Conservation (phyloP, 2,329 filamentous ascomycete species). For the Endothia cerciana region DNA sequence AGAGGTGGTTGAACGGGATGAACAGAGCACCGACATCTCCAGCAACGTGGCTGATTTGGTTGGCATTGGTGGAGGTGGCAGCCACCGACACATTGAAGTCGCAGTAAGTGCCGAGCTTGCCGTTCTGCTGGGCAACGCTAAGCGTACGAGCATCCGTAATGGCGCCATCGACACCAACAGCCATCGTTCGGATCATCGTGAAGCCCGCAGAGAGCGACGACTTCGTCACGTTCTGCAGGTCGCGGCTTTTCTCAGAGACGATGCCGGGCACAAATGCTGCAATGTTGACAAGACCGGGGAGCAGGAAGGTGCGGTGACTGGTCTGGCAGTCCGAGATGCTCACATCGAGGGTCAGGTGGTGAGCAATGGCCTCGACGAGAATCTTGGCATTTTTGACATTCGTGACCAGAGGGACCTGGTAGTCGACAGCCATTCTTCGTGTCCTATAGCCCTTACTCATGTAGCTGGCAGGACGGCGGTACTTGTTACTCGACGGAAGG, state of each 20-base stretch:
- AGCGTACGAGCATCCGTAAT: slow-evolving; percentile 74
- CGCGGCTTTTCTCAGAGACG: slow-evolving; percentile 64
- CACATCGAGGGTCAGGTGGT: slow-evolving; percentile 84
- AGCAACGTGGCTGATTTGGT: slow-evolving; percentile 73
- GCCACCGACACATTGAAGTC: slow-evolving; percentile 82
- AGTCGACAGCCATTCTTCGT: slow-evolving; percentile 94
- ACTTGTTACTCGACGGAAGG: slow-evolving; percentile 97
- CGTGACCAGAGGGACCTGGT: slow-evolving; percentile 94
- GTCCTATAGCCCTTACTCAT: slow-evolving; percentile 98
- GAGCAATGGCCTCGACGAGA: slow-evolving; percentile 88
- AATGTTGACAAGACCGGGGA: slow-evolving; percentile 78
- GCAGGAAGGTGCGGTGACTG: slow-evolving; percentile 75
- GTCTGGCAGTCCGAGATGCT: slow-evolving; percentile 88
- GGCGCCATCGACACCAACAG: slow-evolving; percentile 71
- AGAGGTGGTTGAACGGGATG: slow-evolving; percentile 81
- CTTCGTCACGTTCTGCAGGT: slow-evolving; percentile 72
- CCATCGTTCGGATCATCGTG: slow-evolving; percentile 81
- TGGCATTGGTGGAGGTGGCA: slow-evolving; percentile 72
- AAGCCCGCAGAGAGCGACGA: slow-evolving; percentile 76
- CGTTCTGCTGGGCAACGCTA: slow-evolving; percentile 72
- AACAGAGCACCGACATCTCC: slow-evolving; percentile 79
- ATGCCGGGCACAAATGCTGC: slow-evolving; percentile 80
- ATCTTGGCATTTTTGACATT: slow-evolving; percentile 99
- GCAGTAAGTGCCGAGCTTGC: slow-evolving; percentile 68
- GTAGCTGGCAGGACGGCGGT: slow-evolving; percentile 94